Percentiles rank a stretch among this genome's conserved stretches.
phyloP scores from a whole-genome alignment of 352 stramenopile species.

The Blastocystis sp. region DNA sequence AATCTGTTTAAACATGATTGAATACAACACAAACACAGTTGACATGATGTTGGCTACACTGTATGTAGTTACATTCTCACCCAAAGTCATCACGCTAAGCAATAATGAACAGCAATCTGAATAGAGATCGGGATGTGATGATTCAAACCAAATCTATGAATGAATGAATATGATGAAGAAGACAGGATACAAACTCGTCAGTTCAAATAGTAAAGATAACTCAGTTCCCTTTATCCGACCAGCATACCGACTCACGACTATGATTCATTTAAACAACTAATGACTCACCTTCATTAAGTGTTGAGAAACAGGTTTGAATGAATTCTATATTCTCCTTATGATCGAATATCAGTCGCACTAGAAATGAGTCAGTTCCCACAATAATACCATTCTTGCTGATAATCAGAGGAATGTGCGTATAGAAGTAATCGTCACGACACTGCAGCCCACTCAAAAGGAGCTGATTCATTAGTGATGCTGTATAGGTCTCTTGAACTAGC shows the following conservation, averaged over 20 bases:
- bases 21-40: not conserved
- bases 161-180: not conserved
- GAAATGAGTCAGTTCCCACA: not conserved
- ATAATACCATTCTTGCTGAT: not conserved
- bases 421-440: not conserved
- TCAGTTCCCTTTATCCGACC: not conserved
- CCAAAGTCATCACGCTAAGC: not conserved
- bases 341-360: not conserved
- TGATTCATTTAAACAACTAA: not conserved
- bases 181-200: not conserved
- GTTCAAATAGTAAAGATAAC: conserved; percentile 19
- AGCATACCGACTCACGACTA: not conserved
- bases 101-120: not conserved
- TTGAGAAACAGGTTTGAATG: not conserved
- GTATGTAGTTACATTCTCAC: conserved; percentile 7
- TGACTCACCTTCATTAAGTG: not conserved
- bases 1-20: conserved; percentile 14
- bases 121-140: not conserved
- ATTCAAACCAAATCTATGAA: conserved; percentile 22
- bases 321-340: not conserved
- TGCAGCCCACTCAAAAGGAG: not conserved
- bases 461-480: not conserved
- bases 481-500: not conserved
- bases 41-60: conserved; percentile 17
- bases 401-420: not conserved